Base-by-base conservation (phyloP, 371 early-diverging fungal species). In the Rhizopus sp. region DNA sequence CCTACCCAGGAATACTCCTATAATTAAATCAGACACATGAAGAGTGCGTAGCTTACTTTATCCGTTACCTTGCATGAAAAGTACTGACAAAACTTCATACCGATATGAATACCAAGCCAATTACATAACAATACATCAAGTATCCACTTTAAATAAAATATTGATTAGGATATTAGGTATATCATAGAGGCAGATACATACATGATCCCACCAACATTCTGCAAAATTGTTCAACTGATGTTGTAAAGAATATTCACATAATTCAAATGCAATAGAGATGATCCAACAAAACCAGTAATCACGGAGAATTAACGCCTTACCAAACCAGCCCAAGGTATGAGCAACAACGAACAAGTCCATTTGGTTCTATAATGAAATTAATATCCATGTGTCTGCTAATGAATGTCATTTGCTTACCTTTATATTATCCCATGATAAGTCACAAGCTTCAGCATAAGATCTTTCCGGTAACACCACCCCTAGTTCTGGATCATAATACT, bases 181-280 rank as follows among this genome's bases (percentile, higher is more conserved):
- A 13, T 39, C 0, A 23, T 23, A 23, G 23, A 23, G 23, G 23
- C 2, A 23, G 23, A 30, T 37, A 65, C 89, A 64, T 85, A 91
- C 93, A 73, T 98, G 97, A 81, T 98, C 97, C 97, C 97, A 98
- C 97, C 97, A 98, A 73, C 98, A 98, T 79, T 98, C 98, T 37
- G 93, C 92, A 81, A 98, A 98, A 73, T 98, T 98, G 55, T 94
- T 91, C 66, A 97, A 81, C 69, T 97, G 97, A 73, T 97, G 96
- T 62, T 91, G 83, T 47, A 98, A 79, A 49, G 95, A 90, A 73
- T 98, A 98, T 69, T 98, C 98, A 78, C 92, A 83, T 35, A 97
- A 73, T 72, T 98, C 98, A 70, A 98, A 98, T 63, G 93, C 81
- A 47, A 98, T 70, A 0, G 94, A 93, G 51, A 97, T 67, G 51